These are phyloP conservation scores for Rhododendron simsii DNA, from an alignment of 148 eudicot species.

Conservation along the genomic window DNA sequence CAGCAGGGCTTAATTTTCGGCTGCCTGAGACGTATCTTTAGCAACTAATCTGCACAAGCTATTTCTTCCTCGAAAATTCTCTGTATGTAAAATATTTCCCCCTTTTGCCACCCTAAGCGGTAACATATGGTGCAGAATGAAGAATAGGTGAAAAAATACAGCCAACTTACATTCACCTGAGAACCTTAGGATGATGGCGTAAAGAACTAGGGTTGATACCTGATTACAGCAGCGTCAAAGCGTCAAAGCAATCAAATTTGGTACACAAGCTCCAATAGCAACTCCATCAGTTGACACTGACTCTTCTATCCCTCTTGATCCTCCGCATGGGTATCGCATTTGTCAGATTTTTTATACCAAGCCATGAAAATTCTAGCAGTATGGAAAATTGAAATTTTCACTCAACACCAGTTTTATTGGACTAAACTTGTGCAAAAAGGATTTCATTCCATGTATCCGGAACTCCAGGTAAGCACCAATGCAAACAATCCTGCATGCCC, in stretches of 20 bases:
- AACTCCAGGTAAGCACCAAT: conserved; percentile 72
- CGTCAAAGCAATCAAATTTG: background rate
- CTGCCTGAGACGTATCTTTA: background rate
- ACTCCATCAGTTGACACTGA: background rate
- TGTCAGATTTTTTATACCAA: background rate
- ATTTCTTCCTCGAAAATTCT: background rate
- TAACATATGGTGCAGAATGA: background rate
- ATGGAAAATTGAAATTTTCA: background rate
- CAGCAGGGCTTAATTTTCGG: background rate
- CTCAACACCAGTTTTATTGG: background rate
- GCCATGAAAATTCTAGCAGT: background rate
- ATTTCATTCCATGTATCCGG: conserved; percentile 71
- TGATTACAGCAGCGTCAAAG: background rate
- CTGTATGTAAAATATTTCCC: background rate
- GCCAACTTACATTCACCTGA: background rate
- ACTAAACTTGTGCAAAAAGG: conserved; percentile 41
- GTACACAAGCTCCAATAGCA: background rate
- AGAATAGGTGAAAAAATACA: background rate
- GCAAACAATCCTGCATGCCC: conserved; percentile 53
- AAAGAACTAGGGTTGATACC: background rate
- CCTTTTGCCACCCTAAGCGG: background rate
- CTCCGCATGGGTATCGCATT: background rate
- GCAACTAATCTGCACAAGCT: background rate
- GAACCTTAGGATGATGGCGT: background rate
- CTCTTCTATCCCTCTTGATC: background rate